Base-by-base conservation (phyloP, 768 basidiomycete species). In the Candolleomyces efflorescens region DNA sequence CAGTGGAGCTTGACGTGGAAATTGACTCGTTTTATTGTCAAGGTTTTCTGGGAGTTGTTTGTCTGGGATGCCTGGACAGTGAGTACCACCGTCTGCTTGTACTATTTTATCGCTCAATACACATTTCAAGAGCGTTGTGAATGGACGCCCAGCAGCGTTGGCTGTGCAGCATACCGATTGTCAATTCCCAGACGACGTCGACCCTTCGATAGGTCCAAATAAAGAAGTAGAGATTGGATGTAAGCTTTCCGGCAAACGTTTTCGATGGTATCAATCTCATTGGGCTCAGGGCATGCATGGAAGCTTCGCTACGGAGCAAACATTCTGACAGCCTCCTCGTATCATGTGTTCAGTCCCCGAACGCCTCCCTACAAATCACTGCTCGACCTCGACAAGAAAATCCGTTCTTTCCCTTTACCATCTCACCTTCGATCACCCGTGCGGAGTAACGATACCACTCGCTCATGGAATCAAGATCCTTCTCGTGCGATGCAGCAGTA, bases 21-120 rank as follows among this genome's bases (percentile, higher is more conserved):
- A 32, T 5, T 32, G 32, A 32, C 32, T 32, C 1, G 11, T 20
- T 38, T 54, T 46, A 55, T 43, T 38, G 43, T n/a, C 39, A 46
- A 74, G 73, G 63, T 82, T 39, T 83, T 82, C 64, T 83, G 82
- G 82, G 82, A 83, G 56, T 65, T 82, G 9, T 79, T 73, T 62
- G 70, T 73, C 17, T 79, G 75, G 70, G 80, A 83, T 63, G 68
- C 73, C 7, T 83, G 81, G 78, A 72, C 74, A 54, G 81, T 78
- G 59, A 56, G 75, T 71, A 20, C 49, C 37, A 44, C 46, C 24
- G 55, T 53, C 39, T 45, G 32, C 32, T 32, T 5, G 11, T 56
- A 24, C 3, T 23, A 48, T 51, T 10, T 54, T 58, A 47, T 46
- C 54, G 24, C 47, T 13, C 53, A n/a, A 32, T 32, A 32, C 32